phyloP scores from a whole-genome alignment of 495 filamentous ascomycete genomes.

The Glarea lozoyensis region DNA sequence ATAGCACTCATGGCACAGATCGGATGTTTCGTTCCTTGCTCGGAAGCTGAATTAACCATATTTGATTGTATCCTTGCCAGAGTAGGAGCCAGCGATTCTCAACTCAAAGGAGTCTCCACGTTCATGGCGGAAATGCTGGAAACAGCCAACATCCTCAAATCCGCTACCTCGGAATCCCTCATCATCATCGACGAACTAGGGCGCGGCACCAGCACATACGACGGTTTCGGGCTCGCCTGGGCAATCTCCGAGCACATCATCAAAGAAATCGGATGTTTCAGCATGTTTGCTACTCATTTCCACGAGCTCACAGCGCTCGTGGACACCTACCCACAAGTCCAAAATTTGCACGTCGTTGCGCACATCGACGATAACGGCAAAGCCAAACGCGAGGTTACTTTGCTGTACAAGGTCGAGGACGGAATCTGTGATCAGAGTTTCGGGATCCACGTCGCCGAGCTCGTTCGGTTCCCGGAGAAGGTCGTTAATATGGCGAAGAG shows the following conservation, averaged over 20 bases:
- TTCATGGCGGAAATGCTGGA: slow-evolving; percentile 99
- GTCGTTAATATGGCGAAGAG: slow-evolving; percentile 98
- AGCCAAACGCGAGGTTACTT: slow-evolving; percentile 77
- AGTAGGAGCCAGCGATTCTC: slow-evolving; percentile 90
- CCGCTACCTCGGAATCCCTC: slow-evolving; percentile 82
- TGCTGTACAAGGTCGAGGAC: slow-evolving; percentile 91
- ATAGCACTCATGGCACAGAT: slow-evolving; percentile 97
- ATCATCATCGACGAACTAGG: slow-evolving; percentile 99
- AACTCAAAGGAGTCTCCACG: slow-evolving; percentile 95
- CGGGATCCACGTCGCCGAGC: slow-evolving; percentile 95
- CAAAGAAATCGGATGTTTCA: slow-evolving; percentile 85
- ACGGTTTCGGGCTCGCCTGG: slow-evolving; percentile 97
- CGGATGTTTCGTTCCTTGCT: slow-evolving; percentile 92
- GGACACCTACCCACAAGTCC: slow-evolving; percentile 75
- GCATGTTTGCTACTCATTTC: slow-evolving; percentile 96
- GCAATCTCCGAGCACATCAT: slow-evolving; percentile 97
- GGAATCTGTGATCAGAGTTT: slow-evolving; percentile 96
- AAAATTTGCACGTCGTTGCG: slow-evolving; percentile 92
- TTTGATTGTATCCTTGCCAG: slow-evolving; percentile 98
- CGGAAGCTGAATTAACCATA: slow-evolving; percentile 84
- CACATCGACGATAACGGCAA: slow-evolving; percentile 56
- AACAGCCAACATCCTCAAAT: slow-evolving; percentile 96
- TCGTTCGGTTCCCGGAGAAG: slow-evolving; percentile 95
- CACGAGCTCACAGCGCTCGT: slow-evolving; percentile 90
- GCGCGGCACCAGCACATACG: slow-evolving; percentile 94